These are phyloP conservation scores for Ceriops decandra DNA, from an alignment of 345 rosid genomes.

Conservation along the genomic window DNA sequence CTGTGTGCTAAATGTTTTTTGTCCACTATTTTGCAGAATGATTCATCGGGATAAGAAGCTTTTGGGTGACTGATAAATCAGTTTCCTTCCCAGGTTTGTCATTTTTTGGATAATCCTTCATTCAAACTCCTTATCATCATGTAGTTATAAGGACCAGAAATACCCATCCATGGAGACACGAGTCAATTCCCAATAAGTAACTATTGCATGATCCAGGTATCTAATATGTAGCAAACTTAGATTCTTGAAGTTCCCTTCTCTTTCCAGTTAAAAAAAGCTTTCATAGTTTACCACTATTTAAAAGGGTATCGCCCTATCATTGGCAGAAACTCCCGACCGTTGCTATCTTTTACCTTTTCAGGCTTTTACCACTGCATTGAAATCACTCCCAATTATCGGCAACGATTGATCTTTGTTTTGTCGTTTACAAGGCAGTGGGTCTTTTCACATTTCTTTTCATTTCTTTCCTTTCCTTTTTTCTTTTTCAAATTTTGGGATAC, in stretches of 20 bases:
- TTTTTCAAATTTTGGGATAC: too few species aligned
- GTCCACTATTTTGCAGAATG: constrained; percentile 18
- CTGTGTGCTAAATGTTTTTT: too few species aligned
- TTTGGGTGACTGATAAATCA: constrained; percentile 10
- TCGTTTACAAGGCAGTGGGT: background rate
- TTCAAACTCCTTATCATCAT: constrained; percentile 6
- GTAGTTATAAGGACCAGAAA: constrained; percentile 9
- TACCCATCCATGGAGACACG: constrained; percentile 6
- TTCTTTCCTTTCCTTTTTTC: too few species aligned
- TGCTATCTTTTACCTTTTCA: too few species aligned
- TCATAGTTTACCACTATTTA: background rate
- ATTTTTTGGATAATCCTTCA: constrained; percentile 12
- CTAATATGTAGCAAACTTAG: background rate
- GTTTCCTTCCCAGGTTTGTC: constrained; percentile 22
- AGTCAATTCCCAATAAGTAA: background rate
- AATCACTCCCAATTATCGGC: too few species aligned
- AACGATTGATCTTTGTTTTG: background rate
- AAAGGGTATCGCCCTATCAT: background rate
- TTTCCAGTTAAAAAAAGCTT: background rate
- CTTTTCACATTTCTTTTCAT: too few species aligned
- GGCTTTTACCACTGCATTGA: too few species aligned
- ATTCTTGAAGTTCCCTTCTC: background rate
- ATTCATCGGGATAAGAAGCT: constrained; percentile 22
- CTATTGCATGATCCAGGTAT: background rate
- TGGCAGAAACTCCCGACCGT: too few species aligned